Evolutionary conservation across 129 eudicot genomes (phyloP), one percentile per base, ranked within the genome.

Genomic region (Arctium lappa): DNA sequence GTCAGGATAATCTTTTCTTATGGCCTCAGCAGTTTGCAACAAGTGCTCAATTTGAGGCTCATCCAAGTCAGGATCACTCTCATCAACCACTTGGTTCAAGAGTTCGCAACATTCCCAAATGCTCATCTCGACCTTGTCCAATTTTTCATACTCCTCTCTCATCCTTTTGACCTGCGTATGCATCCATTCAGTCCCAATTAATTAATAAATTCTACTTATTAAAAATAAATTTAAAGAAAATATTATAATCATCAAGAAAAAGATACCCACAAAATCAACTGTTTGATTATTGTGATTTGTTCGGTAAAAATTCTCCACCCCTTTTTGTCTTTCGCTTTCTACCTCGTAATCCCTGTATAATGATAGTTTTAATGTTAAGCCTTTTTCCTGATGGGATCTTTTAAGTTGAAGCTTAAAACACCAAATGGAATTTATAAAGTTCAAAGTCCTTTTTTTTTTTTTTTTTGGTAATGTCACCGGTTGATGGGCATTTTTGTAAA

Each of bases 71-170:
- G 98, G 98, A 69, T 93, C 98, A 72, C 98, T 93, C 74, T 93
- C 98, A 37, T 93, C 98, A 2, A 93, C 88, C 9, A 93, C 89
- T 11, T 89, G 27, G 78, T 93, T 93, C 6, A 93, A 86, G 18
- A 93, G 96, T 69, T 93, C 94, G 50, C 96, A 93, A 69, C 98
- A 89, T 66, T 91, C 94, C 98, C 98, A 93, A n/a, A 93, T 93
- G 83, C 98, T 90, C 94, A 92, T 89, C 71, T 94, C 91, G 8
- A 87, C 87, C 81, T 87, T 91, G 88, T 92, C 86, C 80, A 91
- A 33, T 79, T 92, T 94, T 42, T 82, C 86, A 76, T 92, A 94
- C 63, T 85, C 92, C 18, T 76, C 81, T 76, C 95, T 90, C 97
- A 86, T 92, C 87, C 39, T 94, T 83, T 85, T 94, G 31, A 92